Evolutionary conservation across 23 red algal genomes (phyloP), one percentile per base, ranked within the genome.

Genomic region (Gracilaria gracilis): DNA sequence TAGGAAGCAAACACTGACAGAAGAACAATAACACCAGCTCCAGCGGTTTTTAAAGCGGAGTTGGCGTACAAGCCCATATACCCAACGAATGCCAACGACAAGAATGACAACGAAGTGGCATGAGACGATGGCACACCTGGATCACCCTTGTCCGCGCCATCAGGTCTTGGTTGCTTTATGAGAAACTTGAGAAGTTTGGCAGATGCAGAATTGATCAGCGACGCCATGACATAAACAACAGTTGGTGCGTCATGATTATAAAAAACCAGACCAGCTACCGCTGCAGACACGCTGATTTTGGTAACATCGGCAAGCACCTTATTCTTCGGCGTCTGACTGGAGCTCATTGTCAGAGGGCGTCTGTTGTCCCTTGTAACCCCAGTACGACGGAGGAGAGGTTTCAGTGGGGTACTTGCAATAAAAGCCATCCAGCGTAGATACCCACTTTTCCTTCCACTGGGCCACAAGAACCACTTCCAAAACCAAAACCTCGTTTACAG

Each of bases 61-160:
- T 31, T 20, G 17, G 25, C 25, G 40, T 57, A 62, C 5, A 38
- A 3, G 6, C 48, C 69, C 0, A 39, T 35, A 47, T 65, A 82
- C 2, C 34, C 79, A n/a, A 86, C 64, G 39, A 69, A 55, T 25
- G 58, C 87, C n/a, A 79, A 19, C 27, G 87, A 61, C 27, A 90
- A 70, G 71, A 80, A 90, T 12, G 87, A 90, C 38, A 90, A 34
- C 27, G 87, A 80, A 9, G 87, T 90, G 20, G 87, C 87, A 39
- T 90, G 87, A 27, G 87, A 90, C 31, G 87, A 90, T 20, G 87
- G 87, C 87, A 90, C 81, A 4, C 87, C 87, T 15, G 53, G 54
- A n/a, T 81, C 87, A 0, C 21, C 11, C 15, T 53, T 77, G 28
- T 42, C n/a, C 14, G 71, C 59, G 1, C 47, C 57, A 32, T 59